Evolutionary conservation across 495 filamentous ascomycete genomes (phyloP).

Genomic region (Cryomyces minteri): DNA sequence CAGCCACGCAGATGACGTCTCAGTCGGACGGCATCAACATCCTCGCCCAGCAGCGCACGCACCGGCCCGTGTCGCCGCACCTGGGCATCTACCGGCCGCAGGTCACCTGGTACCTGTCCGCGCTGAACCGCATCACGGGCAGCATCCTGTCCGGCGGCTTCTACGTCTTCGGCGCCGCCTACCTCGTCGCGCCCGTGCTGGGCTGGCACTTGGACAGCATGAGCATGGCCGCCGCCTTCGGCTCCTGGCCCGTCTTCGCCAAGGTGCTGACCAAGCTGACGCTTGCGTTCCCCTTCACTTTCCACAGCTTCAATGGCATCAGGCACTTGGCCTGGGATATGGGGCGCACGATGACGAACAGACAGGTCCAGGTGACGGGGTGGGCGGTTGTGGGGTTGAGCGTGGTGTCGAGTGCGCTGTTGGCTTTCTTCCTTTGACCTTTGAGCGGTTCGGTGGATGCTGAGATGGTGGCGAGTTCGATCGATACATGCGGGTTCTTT

Average conservation of each 20-base stretch:
- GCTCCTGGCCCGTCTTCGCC: constrained; percentile 42
- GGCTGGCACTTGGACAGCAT: constrained; percentile 77
- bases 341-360: constrained; percentile 46
- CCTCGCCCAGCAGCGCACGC: constrained; percentile 67
- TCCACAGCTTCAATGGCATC: constrained; percentile 73
- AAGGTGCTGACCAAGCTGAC: constrained; percentile 58
- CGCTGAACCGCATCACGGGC: constrained; percentile 69
- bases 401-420: constrained; percentile 36
- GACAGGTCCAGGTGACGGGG: constrained; percentile 53
- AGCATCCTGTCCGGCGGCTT: constrained; percentile 47
- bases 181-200: constrained; percentile 61
- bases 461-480: too few species aligned
- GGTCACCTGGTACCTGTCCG: constrained; percentile 67
- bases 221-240: constrained; percentile 61
- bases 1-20: constrained; percentile 39
- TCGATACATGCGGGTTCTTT: too few species aligned
- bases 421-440: constrained; percentile 27
- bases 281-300: constrained; percentile 69
- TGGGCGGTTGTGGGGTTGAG: constrained; percentile 56
- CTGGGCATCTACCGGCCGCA: constrained; percentile 75
- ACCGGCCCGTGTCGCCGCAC: constrained; percentile 76
- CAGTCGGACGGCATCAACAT: constrained; percentile 43
- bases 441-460: too few species aligned
- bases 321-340: constrained; percentile 81
- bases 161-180: constrained; percentile 70